phyloP scores from a whole-genome alignment of 768 basidiomycete species.

The Neoboletus brunneissimus region DNA sequence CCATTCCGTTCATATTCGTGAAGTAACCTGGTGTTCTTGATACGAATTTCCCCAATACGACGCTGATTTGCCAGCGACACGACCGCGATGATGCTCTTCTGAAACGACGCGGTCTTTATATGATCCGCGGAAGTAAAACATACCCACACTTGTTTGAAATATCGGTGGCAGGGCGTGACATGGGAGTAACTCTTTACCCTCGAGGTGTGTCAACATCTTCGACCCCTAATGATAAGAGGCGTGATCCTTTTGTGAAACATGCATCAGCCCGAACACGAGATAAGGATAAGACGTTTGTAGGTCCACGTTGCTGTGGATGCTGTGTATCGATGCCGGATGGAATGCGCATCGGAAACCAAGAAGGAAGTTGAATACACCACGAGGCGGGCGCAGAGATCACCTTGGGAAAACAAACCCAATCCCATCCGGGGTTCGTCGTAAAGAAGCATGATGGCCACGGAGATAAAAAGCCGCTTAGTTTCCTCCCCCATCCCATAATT shows the following conservation, averaged over 20 bases:
- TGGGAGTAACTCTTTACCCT: too few relatives aligned
- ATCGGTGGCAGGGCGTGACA: background rate
- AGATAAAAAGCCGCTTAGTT: slow-evolving; percentile 14
- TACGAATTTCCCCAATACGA: slow-evolving; percentile 2
- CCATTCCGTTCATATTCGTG: background rate
- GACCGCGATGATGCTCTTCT: slow-evolving; percentile 4
- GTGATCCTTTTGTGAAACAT: background rate
- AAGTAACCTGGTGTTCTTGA: slow-evolving; percentile 21
- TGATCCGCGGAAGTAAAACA: slow-evolving; percentile 14
- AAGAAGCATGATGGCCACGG: background rate
- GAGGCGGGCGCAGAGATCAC: slow-evolving; percentile 9
- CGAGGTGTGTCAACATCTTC: background rate
- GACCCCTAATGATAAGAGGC: background rate
- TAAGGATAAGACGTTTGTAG: slow-evolving; percentile 23
- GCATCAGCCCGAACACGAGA: background rate
- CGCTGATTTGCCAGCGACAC: slow-evolving; percentile 7
- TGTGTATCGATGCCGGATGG: background rate
- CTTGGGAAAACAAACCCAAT: slow-evolving; percentile 14
- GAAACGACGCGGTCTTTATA: background rate
- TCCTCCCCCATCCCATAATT: background rate
- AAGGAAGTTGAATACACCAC: slow-evolving; percentile 7
- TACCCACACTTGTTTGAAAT: background rate
- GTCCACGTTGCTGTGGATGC: slow-evolving; percentile 24
- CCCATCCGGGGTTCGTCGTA: background rate
- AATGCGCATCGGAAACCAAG: background rate